Evolutionary conservation across 257 asterid species (phyloP).

Genomic region (Echites panduratus): DNA sequence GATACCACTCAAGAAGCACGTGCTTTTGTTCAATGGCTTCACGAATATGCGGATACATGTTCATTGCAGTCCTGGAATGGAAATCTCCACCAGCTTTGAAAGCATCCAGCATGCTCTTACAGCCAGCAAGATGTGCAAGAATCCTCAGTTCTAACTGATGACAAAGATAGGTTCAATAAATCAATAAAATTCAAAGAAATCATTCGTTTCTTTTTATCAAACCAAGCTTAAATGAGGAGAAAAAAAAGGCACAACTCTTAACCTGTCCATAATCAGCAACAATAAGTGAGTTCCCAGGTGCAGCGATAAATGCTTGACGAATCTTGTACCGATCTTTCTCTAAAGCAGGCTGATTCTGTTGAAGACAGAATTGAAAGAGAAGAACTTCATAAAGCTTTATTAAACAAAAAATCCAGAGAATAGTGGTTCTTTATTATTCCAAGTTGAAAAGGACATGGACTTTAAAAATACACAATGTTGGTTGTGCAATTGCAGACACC

Average conservation of each 20-base stretch:
- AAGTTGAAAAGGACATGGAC: not conserved
- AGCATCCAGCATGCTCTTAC: constrained; percentile 92
- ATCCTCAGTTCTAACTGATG: constrained; percentile 95
- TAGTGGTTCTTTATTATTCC: not conserved
- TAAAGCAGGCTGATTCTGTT: constrained; percentile 92
- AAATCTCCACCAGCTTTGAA: constrained; percentile 97
- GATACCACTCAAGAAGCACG: constrained; percentile 98
- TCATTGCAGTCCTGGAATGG: constrained; percentile 98
- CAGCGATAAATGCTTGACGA: constrained; percentile 89
- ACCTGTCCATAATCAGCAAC: constrained; percentile 99
- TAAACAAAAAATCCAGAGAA: not conserved
- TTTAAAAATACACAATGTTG: not conserved
- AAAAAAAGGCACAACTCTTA: constrained; percentile 11
- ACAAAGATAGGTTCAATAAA: constrained; percentile 15
- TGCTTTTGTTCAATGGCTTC: constrained; percentile 58
- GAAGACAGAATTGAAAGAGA: constrained; percentile 14
- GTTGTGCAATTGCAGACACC: not conserved
- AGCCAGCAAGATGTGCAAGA: constrained; percentile 93
- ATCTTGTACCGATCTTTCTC: constrained; percentile 98
- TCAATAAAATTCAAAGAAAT: constrained; percentile 8
- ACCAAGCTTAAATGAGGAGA: not conserved
- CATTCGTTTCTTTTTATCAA: not conserved
- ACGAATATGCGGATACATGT: constrained; percentile 92
- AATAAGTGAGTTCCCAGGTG: constrained; percentile 81
- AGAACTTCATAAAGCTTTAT: constrained; percentile 1